Evolutionary conservation across 768 basidiomycete species (phyloP), one percentile per base, ranked within the genome.

Genomic region (Phanerodontia chrysosporium): DNA sequence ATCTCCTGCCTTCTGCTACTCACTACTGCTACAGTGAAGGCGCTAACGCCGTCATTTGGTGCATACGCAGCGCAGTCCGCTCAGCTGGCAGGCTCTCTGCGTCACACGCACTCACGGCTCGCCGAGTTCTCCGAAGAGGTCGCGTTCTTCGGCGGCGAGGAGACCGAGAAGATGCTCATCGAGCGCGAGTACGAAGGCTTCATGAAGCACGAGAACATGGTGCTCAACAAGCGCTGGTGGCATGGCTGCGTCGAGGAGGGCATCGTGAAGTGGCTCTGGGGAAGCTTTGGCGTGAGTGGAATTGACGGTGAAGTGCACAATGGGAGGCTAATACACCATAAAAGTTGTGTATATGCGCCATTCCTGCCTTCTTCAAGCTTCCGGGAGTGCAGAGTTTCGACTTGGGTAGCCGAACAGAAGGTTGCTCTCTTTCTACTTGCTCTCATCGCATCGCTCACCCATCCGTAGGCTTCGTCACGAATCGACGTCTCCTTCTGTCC

Each of bases 201-300:
- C 25, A 80, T 96, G 58, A 86, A 85, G 68, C 96, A 98, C 64
- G 89, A 95, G 71, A 89, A 89, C 64, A 80, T 81, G 58, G 89
- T 95, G 1, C 77, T 95, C 64, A 75, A 81, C 27, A 85, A 89
- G 62, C 78, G 89, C 32, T 91, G 95, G 82, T 92, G 88, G 89
- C 92, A 96, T 72, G 85, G 89, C 1, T 90, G 94, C 68, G 83
- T 88, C 18, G 96, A 99, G 72, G 96, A 98, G 72, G 94, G 92
- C 1, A 86, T 99, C 45, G 88, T 98, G 67, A 98, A 99, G 74
- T 98, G 88, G 89, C 67, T 95, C 8, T 99, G 96, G 96, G 95
- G 96, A 64, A 89, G 87, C 70, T 89, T 95, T 70, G 96, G 96
- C 39, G 87, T 95, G 67, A 58, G 86, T 80, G n/a, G n/a, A n/a